Percentiles rank a stretch among this genome's conserved stretches.
Conservation (phyloP, 202 grass and related monocot species). For the Digitaria exilis region DNA sequence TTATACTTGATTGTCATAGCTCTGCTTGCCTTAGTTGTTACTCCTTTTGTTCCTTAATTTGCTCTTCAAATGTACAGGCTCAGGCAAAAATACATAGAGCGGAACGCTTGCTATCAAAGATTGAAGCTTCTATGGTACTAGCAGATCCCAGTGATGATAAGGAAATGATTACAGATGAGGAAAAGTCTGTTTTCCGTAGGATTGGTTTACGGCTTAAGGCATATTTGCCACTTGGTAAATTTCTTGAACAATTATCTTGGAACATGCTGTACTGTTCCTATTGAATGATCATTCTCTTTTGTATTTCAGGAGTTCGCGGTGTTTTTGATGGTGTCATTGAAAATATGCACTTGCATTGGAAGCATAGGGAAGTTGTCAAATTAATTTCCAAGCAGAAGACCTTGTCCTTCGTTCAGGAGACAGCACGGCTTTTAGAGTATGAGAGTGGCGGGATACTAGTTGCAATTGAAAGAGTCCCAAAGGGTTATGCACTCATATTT, state of each 20-base stretch:
- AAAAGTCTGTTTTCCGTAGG: constrained; percentile 89
- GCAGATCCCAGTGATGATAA: constrained; percentile 76
- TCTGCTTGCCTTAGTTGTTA: constrained; percentile 14
- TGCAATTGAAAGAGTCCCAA: constrained; percentile 85
- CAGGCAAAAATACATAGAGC: constrained; percentile 92
- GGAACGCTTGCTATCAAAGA: constrained; percentile 76
- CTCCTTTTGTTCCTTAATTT: constrained; percentile 9
- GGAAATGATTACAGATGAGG: constrained; percentile 97
- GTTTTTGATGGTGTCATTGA: constrained; percentile 98
- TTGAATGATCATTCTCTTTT: constrained; percentile 30
- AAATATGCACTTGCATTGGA: constrained; percentile 99
- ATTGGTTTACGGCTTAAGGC: constrained; percentile 93
- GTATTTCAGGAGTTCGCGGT: constrained; percentile 75
- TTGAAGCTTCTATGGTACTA: constrained; percentile 90
- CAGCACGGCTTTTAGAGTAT: constrained; percentile 77
- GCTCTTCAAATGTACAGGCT: constrained; percentile 56
- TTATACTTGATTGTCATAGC: neutral
- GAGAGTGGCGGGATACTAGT: constrained; percentile 98
- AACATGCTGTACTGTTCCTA: constrained; percentile 2
- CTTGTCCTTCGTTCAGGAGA: constrained; percentile 79
- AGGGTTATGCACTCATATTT: constrained; percentile 88
- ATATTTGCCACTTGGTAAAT: constrained; percentile 88
- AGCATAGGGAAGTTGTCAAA: constrained; percentile 95
- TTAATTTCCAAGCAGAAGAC: constrained; percentile 95
- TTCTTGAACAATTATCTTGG: constrained; percentile 29